A percentile compares a stretch with the other conserved stretches of the same genome.
phyloP scores from a whole-genome alignment of 2,329 filamentous ascomycete species.

The Fusarium coffeatum region DNA sequence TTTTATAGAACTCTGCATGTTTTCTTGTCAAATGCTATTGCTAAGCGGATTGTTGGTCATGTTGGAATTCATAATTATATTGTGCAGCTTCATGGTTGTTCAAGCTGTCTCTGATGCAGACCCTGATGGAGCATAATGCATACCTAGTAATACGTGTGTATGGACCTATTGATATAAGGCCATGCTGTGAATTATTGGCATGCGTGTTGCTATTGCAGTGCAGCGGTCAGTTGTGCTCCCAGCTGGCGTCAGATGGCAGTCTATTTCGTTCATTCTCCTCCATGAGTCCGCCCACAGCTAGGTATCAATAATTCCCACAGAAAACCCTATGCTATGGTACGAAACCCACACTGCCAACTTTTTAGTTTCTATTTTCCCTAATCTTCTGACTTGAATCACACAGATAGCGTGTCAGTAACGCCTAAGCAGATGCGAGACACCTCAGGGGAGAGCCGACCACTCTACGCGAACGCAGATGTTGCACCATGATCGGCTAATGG shows the following conservation, averaged over 20 bases:
- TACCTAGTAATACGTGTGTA: background rate
- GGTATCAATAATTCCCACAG: background rate
- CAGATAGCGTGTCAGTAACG: no score
- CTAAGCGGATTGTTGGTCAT: background rate
- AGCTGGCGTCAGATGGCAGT: background rate
- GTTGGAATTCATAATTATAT: background rate
- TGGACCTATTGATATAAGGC: background rate
- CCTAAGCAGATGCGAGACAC: no score
- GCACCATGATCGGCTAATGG: background rate
- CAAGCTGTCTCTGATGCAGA: background rate
- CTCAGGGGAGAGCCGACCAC: background rate
- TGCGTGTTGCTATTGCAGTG: background rate
- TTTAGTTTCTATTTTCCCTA: no score
- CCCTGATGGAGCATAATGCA: background rate
- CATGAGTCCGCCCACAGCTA: background rate
- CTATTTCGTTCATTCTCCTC: background rate
- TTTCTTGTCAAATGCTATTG: background rate
- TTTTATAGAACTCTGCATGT: background rate
- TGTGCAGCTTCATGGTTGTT: background rate
- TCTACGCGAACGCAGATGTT: background rate
- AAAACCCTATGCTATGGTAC: background rate
- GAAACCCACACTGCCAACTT: fast-evolving
- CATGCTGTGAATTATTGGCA: background rate
- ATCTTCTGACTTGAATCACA: background rate
- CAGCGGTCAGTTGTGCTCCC: background rate